Evolutionary conservation across 331 rosid species (phyloP).

Genomic region (Dryas integrifolia): DNA sequence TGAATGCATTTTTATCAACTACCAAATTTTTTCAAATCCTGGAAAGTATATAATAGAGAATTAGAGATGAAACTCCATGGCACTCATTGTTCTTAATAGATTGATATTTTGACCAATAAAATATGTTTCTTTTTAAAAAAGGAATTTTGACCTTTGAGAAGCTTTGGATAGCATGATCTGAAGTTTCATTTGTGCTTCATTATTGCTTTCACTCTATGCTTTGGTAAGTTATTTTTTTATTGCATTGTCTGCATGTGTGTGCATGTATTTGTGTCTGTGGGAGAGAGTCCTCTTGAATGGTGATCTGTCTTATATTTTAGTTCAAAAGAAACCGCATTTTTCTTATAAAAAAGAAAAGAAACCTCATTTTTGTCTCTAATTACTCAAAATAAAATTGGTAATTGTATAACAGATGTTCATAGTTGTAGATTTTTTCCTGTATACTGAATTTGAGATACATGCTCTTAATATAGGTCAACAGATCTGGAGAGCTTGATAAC

Average conservation of each 20-base stretch:
- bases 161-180: neutral
- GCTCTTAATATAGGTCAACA: constrained; percentile 57
- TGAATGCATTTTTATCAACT: no score
- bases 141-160: neutral
- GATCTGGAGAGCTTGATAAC: constrained; percentile 67
- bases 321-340: neutral
- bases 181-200: neutral
- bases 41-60: neutral
- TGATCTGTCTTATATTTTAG: neutral
- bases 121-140: neutral
- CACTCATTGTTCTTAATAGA: neutral
- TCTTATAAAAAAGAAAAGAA: no score
- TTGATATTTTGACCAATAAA: neutral
- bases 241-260: neutral
- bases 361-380: neutral
- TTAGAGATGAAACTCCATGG: neutral
- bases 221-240: neutral
- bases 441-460: constrained; percentile 7
- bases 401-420: neutral
- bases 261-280: neutral
- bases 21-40: neutral
- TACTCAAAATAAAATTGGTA: neutral
- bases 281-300: neutral
- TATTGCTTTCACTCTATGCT: neutral
- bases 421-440: neutral